phyloP scores from a whole-genome alignment of 2,329 filamentous ascomycete genomes.

The Monosporascus sp. region DNA sequence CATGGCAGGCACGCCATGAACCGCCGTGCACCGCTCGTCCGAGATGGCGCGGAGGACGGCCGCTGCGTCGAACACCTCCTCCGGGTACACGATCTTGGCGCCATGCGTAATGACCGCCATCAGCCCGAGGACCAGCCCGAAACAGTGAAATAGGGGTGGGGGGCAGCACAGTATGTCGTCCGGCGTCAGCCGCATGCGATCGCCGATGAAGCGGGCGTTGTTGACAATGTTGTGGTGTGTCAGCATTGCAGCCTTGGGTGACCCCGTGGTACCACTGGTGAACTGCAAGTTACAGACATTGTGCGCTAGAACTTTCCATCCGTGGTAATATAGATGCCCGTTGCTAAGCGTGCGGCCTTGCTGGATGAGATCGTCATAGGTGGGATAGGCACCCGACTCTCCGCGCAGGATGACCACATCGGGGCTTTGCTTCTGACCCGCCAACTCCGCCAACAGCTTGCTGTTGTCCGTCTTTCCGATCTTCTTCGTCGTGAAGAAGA shows the following conservation, averaged over 20 bases:
- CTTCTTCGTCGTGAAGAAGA: slow-evolving; percentile 66
- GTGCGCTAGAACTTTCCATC: slow-evolving; percentile 53
- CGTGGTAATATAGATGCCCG: slow-evolving; percentile 46
- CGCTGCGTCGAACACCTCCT: slow-evolving; percentile 65
- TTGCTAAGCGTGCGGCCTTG: slow-evolving; percentile 44
- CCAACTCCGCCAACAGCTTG: slow-evolving; percentile 51
- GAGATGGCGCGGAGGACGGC: slow-evolving; percentile 63
- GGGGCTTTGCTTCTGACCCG: slow-evolving; percentile 37
- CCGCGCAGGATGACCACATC: slow-evolving; percentile 59
- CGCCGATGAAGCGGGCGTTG: slow-evolving; percentile 66
- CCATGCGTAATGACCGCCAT: slow-evolving; percentile 70
- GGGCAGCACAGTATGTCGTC: slow-evolving; percentile 72
- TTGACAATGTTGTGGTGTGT: slow-evolving; percentile 63
- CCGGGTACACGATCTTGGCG: slow-evolving; percentile 69
- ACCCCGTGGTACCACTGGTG: slow-evolving; percentile 69
- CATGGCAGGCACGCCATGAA: slow-evolving; percentile 82
- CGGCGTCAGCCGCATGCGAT: slow-evolving; percentile 64
- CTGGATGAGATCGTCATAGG: slow-evolving; percentile 54
- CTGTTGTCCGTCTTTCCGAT: slow-evolving; percentile 64
- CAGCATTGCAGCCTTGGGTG: slow-evolving; percentile 70
- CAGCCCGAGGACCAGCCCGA: slow-evolving; percentile 72
- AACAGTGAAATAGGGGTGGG: slow-evolving; percentile 81
- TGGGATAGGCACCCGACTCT: slow-evolving; percentile 47
- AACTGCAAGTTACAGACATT: slow-evolving; percentile 72
- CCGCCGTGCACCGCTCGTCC: slow-evolving; percentile 63